Conservation (phyloP, 306 rosid genomes). For the Rubus parviflorus region DNA sequence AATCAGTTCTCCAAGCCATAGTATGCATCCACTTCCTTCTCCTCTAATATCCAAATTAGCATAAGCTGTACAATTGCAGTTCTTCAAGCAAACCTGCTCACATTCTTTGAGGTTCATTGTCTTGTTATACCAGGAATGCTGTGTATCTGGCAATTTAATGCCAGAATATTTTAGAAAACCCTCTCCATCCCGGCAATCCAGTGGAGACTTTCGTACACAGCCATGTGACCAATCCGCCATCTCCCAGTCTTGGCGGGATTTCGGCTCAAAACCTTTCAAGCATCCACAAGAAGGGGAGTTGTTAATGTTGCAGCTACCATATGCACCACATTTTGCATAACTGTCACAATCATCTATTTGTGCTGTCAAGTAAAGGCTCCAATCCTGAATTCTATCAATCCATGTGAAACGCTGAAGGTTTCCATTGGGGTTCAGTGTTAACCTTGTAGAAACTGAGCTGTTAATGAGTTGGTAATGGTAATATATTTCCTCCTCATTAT, state of each 20-base stretch:
- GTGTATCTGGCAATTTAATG: constrained; percentile 40
- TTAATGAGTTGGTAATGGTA: constrained; percentile 1
- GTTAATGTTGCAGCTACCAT: constrained; percentile 36
- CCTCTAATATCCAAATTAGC: constrained; percentile 38
- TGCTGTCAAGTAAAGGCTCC: constrained; percentile 17
- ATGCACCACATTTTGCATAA: constrained; percentile 32
- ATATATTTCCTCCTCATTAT: constrained; percentile 8
- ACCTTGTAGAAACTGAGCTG: constrained; percentile 10
- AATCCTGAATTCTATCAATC: constrained; percentile 20
- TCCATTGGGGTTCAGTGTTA: constrained; percentile 4
- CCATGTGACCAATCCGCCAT: constrained; percentile 37
- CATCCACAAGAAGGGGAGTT: constrained; percentile 36
- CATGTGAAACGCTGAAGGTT: constrained; percentile 20
- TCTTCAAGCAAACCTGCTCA: constrained; percentile 32
- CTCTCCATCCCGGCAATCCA: constrained; percentile 33
- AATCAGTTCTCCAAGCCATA: constrained; percentile 39
- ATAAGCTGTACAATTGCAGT: constrained; percentile 44
- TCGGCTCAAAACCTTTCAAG: constrained; percentile 38
- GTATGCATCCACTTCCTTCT: constrained; percentile 38
- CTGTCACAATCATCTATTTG: constrained; percentile 22
- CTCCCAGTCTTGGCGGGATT: constrained; percentile 24
- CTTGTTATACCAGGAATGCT: constrained; percentile 29
- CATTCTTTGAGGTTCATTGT: constrained; percentile 37
- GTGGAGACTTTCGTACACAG: constrained; percentile 29
- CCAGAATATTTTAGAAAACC: constrained; percentile 30